Evolutionary conservation across 2,329 filamentous ascomycete genomes (phyloP).

Genomic region (Aspergillus sp.): DNA sequence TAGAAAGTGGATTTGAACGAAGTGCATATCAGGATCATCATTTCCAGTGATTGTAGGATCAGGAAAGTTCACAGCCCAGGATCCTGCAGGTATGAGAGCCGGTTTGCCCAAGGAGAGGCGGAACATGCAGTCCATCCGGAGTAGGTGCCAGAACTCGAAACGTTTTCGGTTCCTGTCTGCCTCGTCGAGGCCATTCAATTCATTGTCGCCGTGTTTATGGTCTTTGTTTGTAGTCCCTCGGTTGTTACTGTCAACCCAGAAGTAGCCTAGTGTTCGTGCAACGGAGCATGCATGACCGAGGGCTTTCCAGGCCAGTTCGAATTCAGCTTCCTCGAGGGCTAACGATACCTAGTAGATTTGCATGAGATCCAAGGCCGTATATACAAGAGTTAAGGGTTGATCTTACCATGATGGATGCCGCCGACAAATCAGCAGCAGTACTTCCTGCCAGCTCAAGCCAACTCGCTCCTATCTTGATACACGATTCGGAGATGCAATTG

Average conservation of each 20-base stretch:
- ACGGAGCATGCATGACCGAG: neutral
- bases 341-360: neutral
- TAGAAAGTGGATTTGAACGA: neutral
- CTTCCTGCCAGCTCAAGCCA: no score
- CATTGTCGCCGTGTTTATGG: no score
- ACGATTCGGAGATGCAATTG: neutral
- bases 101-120: constrained; percentile 20
- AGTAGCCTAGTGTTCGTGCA: neutral
- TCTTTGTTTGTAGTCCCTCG: no score
- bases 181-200: neutral
- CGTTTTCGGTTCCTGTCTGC: constrained; percentile 18
- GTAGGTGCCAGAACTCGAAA: constrained; percentile 23
- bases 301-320: neutral
- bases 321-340: neutral
- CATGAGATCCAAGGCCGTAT: neutral
- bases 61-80: constrained; percentile 22
- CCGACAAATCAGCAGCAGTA: neutral
- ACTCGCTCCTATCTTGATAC: no score
- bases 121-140: constrained; percentile 20
- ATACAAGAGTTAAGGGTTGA: no score
- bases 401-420: neutral
- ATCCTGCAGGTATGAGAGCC: constrained; percentile 13
- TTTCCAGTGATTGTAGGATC: constrained; percentile 18
- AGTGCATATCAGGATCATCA: constrained; percentile 5
- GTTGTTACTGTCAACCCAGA: neutral